These are phyloP conservation scores for Bisporella sp. DNA, from an alignment of 2,329 filamentous ascomycete genomes.

Conservation along the genomic window DNA sequence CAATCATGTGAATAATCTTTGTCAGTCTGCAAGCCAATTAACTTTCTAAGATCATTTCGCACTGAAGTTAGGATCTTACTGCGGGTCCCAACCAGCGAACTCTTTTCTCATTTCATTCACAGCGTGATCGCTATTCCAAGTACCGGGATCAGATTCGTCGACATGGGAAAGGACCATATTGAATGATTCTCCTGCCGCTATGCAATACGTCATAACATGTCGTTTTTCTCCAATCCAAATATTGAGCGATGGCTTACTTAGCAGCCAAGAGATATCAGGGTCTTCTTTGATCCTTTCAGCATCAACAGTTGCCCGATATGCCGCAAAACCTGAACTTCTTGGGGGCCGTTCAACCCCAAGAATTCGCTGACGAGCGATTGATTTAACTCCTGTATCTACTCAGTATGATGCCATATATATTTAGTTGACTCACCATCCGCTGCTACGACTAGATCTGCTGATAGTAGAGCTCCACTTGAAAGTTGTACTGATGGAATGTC, in stretches of 20 bases:
- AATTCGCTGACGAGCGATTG: conserved; percentile 18
- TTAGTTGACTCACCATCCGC: conserved; percentile 26
- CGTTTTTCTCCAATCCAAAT: conserved; percentile 25
- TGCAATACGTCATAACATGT: conserved; percentile 27
- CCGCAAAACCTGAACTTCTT: conserved; percentile 31
- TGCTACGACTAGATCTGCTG: conserved; percentile 29
- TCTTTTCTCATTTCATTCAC: conserved; percentile 13
- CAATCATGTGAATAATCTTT: conserved; percentile 11
- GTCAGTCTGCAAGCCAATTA: background rate
- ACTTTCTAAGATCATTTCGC: too few species aligned
- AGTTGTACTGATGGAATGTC: too few species aligned
- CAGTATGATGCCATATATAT: background rate
- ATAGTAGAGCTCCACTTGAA: conserved; percentile 13
- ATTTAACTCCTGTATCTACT: conserved; percentile 23
- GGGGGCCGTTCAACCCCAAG: conserved; percentile 24
- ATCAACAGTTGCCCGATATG: conserved; percentile 35
- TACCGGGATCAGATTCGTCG: conserved; percentile 24
- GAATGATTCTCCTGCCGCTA: conserved; percentile 17
- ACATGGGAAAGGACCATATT: conserved; percentile 21
- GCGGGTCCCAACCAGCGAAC: conserved; percentile 9
- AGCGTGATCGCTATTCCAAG: conserved; percentile 22
- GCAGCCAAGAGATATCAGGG: conserved; percentile 31
- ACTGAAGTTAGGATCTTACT: too few species aligned
- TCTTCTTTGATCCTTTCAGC: conserved; percentile 30
- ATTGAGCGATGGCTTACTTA: conserved; percentile 30